These are phyloP conservation scores for Sicyos baderoa DNA, from an alignment of 306 rosid genomes.

Conservation along the genomic window DNA sequence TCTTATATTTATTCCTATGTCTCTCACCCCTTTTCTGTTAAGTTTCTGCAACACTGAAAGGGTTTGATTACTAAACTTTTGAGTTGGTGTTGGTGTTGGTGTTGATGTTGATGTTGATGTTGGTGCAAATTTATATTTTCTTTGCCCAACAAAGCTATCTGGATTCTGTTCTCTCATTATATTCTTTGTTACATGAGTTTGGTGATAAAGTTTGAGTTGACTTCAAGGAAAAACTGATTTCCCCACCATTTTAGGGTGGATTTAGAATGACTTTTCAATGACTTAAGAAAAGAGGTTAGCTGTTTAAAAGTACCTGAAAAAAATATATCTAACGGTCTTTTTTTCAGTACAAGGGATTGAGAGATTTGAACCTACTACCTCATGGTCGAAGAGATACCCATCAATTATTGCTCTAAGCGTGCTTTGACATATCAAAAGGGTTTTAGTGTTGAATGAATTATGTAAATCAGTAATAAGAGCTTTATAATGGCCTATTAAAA, in stretches of 20 bases:
- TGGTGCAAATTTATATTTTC: constrained; percentile 21
- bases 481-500: background rate
- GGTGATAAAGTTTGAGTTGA: constrained; percentile 1
- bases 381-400: no score
- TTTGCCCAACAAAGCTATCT: constrained; percentile 19
- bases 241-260: background rate
- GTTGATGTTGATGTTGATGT: constrained; percentile 23
- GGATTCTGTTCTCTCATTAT: constrained; percentile 11
- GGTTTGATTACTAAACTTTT: constrained; percentile 20
- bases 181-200: background rate
- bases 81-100: constrained; percentile 29
- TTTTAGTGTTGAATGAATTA: background rate
- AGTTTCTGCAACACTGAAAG: constrained; percentile 26
- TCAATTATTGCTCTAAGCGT: no score
- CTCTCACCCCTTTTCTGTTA: constrained; percentile 20
- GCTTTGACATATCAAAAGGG: no score
- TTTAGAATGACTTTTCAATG: background rate
- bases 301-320: no score
- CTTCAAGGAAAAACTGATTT: background rate
- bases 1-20: constrained; percentile 29
- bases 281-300: no score
- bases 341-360: no score
- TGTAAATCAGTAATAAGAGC: background rate
- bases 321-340: background rate
- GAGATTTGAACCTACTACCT: no score